Evolutionary conservation across 148 eudicot genomes (phyloP), one percentile per base, ranked within the genome.

Genomic region (Oxyria digyna): DNA sequence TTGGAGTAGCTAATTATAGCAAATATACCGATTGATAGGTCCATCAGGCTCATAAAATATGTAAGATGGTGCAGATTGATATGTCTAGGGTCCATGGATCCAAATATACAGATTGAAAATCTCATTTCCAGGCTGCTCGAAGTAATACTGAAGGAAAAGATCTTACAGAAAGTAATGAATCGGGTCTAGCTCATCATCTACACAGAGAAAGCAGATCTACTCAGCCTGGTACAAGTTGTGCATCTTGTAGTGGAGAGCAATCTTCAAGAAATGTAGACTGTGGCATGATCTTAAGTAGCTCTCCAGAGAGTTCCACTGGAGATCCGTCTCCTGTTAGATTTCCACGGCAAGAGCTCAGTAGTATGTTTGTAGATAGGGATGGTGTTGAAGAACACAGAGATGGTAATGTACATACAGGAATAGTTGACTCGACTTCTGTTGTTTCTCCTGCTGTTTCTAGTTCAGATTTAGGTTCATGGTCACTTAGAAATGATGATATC

Each of bases 91-190:
- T n/a, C n/a, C n/a, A n/a, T n/a, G n/a, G n/a, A n/a, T n/a, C n/a
- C n/a, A n/a, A n/a, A n/a, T n/a, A n/a, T n/a, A n/a, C n/a, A n/a
- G n/a, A n/a, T n/a, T n/a, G n/a, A n/a, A n/a, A n/a, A n/a, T n/a
- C n/a, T n/a, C n/a, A n/a, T n/a, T n/a, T n/a, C n/a, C n/a, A n/a
- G n/a, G n/a, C n/a, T n/a, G n/a, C n/a, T n/a, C n/a, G n/a, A n/a
- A n/a, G n/a, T n/a, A n/a, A n/a, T n/a, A n/a, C n/a, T n/a, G n/a
- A 72, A 54, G 69, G 73, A 57, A 78, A 80, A 74, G 40, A 71
- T 67, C 59, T 72, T 74, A 72, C 78, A 66, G 74, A 69, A 75
- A 75, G 62, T 68, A 77, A 55, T 18, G 81, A 82, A 68, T 75
- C 72, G 67, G 63, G 68, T 75, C 62, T 74, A 59, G 26, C 81